Evolutionary conservation across 257 asterid species (phyloP).

Genomic region (Lantana camara): DNA sequence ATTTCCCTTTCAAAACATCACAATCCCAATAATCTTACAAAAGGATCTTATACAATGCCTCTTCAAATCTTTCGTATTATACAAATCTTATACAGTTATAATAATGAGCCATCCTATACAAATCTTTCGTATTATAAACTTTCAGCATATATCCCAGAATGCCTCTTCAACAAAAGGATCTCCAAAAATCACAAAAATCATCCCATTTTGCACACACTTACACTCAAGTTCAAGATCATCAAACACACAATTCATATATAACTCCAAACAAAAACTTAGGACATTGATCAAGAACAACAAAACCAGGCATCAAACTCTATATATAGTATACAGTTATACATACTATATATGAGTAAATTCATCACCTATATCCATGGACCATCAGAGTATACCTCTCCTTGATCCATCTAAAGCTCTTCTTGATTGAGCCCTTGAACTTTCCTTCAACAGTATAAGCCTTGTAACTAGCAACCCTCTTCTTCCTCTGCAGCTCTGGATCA

Average conservation of each 20-base stretch:
- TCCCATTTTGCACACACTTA: neutral
- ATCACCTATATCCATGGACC: constrained; percentile 42
- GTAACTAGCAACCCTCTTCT: constrained; percentile 81
- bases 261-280: neutral
- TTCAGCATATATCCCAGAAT: neutral
- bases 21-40: neutral
- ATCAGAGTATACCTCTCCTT: constrained; percentile 55
- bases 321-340: neutral
- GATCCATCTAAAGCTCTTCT: constrained; percentile 73
- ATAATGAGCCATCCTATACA: neutral
- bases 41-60: neutral
- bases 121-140: neutral
- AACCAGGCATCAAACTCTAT: neutral
- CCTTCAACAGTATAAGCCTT: constrained; percentile 79
- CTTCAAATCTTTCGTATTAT: too few relatives aligned
- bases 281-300: neutral
- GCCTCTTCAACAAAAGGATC: constrained; percentile 5
- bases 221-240: neutral
- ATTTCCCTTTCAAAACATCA: constrained; percentile 10
- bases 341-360: neutral
- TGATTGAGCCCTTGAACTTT: constrained; percentile 69
- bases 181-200: neutral
- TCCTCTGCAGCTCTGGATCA: constrained; percentile 86
- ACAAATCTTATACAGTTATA: too few relatives aligned
- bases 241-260: constrained; percentile 7